A percentile compares a stretch with the other conserved stretches of the same genome.
These are phyloP conservation scores for Starmera pachycereana DNA, from an alignment of 805 yeast species.

Conservation along the genomic window DNA sequence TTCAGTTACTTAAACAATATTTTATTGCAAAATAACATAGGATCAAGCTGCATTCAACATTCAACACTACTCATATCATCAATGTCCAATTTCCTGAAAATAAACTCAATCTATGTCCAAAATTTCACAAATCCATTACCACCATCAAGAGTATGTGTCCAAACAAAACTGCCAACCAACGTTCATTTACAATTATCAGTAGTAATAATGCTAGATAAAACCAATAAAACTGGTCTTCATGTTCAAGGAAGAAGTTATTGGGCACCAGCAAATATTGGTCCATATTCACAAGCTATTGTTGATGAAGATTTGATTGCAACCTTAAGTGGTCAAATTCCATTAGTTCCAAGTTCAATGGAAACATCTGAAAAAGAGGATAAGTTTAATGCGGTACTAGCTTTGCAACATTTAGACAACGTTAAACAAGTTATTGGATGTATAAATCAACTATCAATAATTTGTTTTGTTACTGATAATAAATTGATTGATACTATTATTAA, in stretches of 20 bases:
- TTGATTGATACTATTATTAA: slow-evolving; percentile 23
- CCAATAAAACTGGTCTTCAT: slow-evolving; percentile 60
- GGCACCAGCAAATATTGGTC: slow-evolving; percentile 99
- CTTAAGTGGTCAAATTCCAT: slow-evolving; percentile 87
- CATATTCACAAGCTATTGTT: slow-evolving; percentile 79
- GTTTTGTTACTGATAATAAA: slow-evolving; percentile 36
- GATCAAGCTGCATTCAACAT: slow-evolving; percentile 41
- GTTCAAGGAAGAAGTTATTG: slow-evolving; percentile 91
- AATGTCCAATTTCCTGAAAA: slow-evolving; percentile 51
- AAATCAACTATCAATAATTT: slow-evolving; percentile 37
- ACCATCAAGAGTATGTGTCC: slow-evolving; percentile 83
- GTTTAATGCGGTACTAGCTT: slow-evolving; percentile 40
- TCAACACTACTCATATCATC: slow-evolving; percentile 50
- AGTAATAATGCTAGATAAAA: slow-evolving; percentile 27
- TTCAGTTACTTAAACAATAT: slow-evolving; percentile 31
- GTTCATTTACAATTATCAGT: slow-evolving; percentile 50
- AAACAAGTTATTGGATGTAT: slow-evolving; percentile 40
- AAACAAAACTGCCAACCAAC: slow-evolving; percentile 36
- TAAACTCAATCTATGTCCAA: slow-evolving; percentile 51
- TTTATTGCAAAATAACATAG: slow-evolving; percentile 21
- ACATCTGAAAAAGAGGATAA: slow-evolving; percentile 20
- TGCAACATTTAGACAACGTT: slow-evolving; percentile 67
- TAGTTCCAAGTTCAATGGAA: slow-evolving; percentile 63
- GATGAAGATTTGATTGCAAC: slow-evolving; percentile 41
- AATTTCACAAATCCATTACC: slow-evolving; percentile 58